phyloP scores from a whole-genome alignment of 1,139 yeast genomes.

The Kodamaea ohmeri region DNA sequence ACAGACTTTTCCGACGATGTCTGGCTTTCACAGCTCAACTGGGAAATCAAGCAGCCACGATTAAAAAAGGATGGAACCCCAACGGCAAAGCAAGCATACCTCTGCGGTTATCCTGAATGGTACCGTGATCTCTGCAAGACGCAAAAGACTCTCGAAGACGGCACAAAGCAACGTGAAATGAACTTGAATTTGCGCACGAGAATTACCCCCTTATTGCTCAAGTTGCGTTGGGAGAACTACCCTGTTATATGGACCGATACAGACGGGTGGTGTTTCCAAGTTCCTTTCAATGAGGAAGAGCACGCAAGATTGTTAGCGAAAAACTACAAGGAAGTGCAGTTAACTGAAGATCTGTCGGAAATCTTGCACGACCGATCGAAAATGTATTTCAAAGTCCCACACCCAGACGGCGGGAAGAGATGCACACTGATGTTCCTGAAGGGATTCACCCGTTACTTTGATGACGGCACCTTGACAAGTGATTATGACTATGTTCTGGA shows the following conservation, averaged over 20 bases:
- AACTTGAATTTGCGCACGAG: slow-evolving; percentile 71
- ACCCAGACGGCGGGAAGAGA: slow-evolving; percentile 82
- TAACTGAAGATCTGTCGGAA: slow-evolving; percentile 18
- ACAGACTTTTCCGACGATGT: slow-evolving; percentile 55
- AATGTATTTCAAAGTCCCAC: slow-evolving; percentile 72
- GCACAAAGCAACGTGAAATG: slow-evolving; percentile 34
- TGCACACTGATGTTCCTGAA: slow-evolving; percentile 83
- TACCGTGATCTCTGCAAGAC: slow-evolving; percentile 68
- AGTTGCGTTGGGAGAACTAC: slow-evolving; percentile 80
- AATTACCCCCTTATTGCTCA: slow-evolving; percentile 70
- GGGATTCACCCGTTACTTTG: slow-evolving; percentile 67
- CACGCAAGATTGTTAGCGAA: slow-evolving; percentile 42
- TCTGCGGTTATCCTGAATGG: slow-evolving; percentile 96
- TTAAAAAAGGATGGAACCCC: slow-evolving; percentile 73
- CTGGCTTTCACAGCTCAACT: slow-evolving; percentile 87
- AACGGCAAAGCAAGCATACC: slow-evolving; percentile 67
- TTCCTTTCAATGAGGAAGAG: slow-evolving; percentile 37
- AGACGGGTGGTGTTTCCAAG: slow-evolving; percentile 88
- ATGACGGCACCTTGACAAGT: slow-evolving; percentile 69
- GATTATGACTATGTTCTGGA: slow-evolving; percentile 71
- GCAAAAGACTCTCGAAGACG: slow-evolving; percentile 28
- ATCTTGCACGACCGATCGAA: slow-evolving; percentile 16
- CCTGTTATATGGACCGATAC: slow-evolving; percentile 79
- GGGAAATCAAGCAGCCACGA: slow-evolving; percentile 66
- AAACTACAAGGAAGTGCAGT: slow-evolving; percentile 45